A percentile compares a stretch with the other conserved stretches of the same genome.
Evolutionary conservation across 2,329 filamentous ascomycete species (phyloP).

Genomic region (Phialophora chinensis): DNA sequence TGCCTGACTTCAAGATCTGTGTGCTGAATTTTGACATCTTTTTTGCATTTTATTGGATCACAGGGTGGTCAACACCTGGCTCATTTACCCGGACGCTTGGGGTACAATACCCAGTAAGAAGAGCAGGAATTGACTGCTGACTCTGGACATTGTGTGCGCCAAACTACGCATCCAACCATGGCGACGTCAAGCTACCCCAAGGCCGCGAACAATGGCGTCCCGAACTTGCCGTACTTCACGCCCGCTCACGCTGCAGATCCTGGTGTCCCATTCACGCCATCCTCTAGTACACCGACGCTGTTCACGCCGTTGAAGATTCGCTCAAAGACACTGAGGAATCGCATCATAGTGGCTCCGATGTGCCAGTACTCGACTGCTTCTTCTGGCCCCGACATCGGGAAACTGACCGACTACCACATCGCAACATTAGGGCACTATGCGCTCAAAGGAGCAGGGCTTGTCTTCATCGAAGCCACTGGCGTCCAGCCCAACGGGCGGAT

Average conservation of each 20-base stretch:
- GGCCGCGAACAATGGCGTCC: conserved; percentile 29
- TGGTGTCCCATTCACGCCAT: conserved; percentile 29
- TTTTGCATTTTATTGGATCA: not conserved
- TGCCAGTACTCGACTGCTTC: conserved; percentile 56
- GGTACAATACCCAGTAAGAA: not conserved
- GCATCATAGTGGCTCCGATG: conserved; percentile 64
- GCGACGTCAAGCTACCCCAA: conserved; percentile 15
- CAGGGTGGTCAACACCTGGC: not conserved
- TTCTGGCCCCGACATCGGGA: conserved; percentile 46
- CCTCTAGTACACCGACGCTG: conserved; percentile 34
- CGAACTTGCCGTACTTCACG: conserved; percentile 39
- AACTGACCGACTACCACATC: conserved; percentile 53
- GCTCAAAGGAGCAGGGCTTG: conserved; percentile 38
- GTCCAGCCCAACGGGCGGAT: conserved; percentile 80
- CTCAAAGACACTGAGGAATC: conserved; percentile 61
- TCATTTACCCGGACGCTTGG: not conserved
- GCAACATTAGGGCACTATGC: conserved; percentile 45
- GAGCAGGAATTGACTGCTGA: not conserved
- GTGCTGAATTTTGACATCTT: not conserved
- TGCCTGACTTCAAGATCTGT: not conserved
- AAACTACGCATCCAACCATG: conserved; percentile 13
- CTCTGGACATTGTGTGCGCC: not conserved
- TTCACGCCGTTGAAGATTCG: conserved; percentile 60
- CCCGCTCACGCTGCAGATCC: conserved; percentile 33
- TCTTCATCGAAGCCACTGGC: conserved; percentile 74